Percentiles rank a stretch among this genome's conserved stretches.
Evolutionary conservation across 345 rosid species (phyloP).

Genomic region (Carallia pectinifolia): DNA sequence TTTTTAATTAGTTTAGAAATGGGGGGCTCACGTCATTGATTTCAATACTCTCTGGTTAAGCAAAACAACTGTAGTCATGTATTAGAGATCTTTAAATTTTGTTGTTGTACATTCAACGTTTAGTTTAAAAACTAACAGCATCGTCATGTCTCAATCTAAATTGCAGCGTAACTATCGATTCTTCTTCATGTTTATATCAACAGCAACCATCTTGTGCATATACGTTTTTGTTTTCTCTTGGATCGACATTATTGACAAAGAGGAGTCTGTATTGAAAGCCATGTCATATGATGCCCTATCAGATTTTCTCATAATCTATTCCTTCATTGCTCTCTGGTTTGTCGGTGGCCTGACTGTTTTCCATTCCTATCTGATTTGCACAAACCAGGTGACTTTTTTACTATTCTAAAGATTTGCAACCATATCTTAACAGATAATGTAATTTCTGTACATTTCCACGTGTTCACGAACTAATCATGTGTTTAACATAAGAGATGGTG

Average conservation of each 20-base stretch:
- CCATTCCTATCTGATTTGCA: slow-evolving; percentile 83
- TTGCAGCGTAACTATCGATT: slow-evolving; percentile 92
- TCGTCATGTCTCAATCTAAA: slow-evolving; percentile 14
- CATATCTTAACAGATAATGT: too few relatives aligned
- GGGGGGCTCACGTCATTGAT: neutral
- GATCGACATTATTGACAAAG: slow-evolving; percentile 50
- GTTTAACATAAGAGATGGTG: too few relatives aligned
- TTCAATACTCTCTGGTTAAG: neutral
- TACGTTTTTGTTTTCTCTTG: slow-evolving; percentile 71
- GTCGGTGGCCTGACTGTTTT: slow-evolving; percentile 92
- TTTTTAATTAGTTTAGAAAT: neutral
- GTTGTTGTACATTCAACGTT: slow-evolving; percentile 1
- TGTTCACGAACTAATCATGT: too few relatives aligned
- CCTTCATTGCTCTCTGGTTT: slow-evolving; percentile 87
- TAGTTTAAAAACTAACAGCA: slow-evolving; percentile 13
- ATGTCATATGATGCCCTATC: slow-evolving; percentile 58
- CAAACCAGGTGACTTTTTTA: slow-evolving; percentile 72
- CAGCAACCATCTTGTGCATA: slow-evolving; percentile 75
- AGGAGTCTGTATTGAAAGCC: slow-evolving; percentile 50
- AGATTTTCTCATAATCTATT: slow-evolving; percentile 70
- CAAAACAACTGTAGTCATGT: neutral
- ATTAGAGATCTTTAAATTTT: neutral
- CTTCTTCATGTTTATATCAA: slow-evolving; percentile 86
- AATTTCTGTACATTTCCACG: too few relatives aligned
- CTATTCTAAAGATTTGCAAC: neutral